Percentiles rank a stretch among this genome's conserved stretches.
These are phyloP conservation scores for Cicer cuneatum DNA, from an alignment of 306 rosid species.

Conservation along the genomic window DNA sequence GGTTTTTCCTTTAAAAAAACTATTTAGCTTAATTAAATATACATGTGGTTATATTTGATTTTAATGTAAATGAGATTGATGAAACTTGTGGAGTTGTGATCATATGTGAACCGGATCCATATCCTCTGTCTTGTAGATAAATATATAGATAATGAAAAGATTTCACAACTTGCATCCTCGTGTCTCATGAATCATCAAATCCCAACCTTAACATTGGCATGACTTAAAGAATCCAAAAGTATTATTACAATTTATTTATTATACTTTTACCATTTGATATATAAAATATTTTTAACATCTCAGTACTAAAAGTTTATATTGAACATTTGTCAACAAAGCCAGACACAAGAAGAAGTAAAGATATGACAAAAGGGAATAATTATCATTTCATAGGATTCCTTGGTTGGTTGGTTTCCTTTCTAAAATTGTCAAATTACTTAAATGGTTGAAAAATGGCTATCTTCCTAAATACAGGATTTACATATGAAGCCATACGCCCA, in stretches of 20 bases:
- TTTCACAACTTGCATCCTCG: conserved; percentile 40
- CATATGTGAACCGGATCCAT: conserved; percentile 26
- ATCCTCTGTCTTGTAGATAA: conserved; percentile 27
- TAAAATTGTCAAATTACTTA: conserved; percentile 30
- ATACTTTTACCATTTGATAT: not conserved
- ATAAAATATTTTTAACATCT: not conserved
- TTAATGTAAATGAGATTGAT: conserved; percentile 18
- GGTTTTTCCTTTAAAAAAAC: too few relatives aligned
- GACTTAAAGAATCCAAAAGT: not conserved
- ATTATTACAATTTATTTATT: not conserved
- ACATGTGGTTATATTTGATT: not conserved
- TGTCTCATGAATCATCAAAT: conserved; percentile 35
- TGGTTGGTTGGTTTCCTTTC: conserved; percentile 27
- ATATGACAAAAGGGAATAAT: conserved; percentile 22
- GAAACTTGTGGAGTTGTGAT: conserved; percentile 34
- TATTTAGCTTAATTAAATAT: too few relatives aligned
- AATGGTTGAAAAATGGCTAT: conserved; percentile 11
- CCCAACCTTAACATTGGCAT: conserved; percentile 1
- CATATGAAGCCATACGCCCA: conserved; percentile 41
- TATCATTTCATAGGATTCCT: conserved; percentile 54
- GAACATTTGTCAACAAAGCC: conserved; percentile 1
- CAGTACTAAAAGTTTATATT: not conserved
- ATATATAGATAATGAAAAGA: conserved; percentile 11
- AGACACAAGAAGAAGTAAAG: not conserved
- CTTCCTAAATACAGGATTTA: conserved; percentile 50